Conservation (phyloP, 2,329 filamentous ascomycete genomes). For the Neopestalotiopsis clavispora region DNA sequence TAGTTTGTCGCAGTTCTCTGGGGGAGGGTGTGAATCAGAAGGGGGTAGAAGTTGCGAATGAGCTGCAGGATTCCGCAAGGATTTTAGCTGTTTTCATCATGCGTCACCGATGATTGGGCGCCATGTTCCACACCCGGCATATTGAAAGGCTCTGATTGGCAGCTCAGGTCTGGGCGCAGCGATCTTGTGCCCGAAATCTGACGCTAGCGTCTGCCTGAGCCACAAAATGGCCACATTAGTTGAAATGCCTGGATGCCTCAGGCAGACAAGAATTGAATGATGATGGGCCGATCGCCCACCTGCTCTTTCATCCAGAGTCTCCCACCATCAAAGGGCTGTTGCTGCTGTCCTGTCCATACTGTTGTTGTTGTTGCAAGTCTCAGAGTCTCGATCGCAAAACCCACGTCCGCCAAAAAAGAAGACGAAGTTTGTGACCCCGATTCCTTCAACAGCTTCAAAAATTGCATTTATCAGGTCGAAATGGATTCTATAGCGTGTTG, state of each 20-base stretch:
- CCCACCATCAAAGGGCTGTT: conserved; percentile 20
- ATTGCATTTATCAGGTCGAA: conserved; percentile 19
- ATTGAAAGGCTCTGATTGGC: background rate
- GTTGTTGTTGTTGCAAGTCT: conserved; percentile 6
- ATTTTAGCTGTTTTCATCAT: conserved; percentile 11
- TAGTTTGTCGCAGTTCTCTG: background rate
- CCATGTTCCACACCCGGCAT: background rate
- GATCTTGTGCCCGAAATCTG: conserved; percentile 15
- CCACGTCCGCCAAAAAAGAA: conserved; percentile 9
- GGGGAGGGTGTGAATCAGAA: conserved; percentile 6
- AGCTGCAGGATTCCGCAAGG: conserved; percentile 10
- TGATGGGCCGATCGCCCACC: conserved; percentile 7
- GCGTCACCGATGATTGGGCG: conserved; percentile 9
- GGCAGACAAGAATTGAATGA: conserved; percentile 4
- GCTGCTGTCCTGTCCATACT: background rate
- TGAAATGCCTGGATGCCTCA: background rate
- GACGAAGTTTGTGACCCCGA: background rate
- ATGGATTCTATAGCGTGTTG: conserved; percentile 28
- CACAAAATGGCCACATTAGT: background rate
- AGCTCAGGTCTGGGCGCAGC: conserved; percentile 11
- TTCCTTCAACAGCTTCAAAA: background rate
- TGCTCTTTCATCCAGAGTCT: conserved; percentile 13
- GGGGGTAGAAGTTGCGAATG: background rate
- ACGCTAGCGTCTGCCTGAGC: conserved; percentile 7
- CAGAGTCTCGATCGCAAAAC: conserved; percentile 6